Conservation (phyloP, 768 basidiomycete species). For the Auriscalpium vulgare region DNA sequence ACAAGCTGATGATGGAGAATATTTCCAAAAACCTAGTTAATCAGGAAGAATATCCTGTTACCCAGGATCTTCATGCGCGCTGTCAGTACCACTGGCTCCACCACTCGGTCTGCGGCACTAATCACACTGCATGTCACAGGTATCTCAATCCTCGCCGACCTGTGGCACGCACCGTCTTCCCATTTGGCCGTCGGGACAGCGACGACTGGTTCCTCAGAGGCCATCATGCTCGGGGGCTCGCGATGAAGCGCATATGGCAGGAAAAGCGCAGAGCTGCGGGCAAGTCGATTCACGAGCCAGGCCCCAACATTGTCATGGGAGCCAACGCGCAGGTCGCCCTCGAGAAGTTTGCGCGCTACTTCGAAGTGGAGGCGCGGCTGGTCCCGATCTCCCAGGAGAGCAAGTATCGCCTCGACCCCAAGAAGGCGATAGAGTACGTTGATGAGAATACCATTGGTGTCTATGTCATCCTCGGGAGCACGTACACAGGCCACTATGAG, state of each 20-base stretch:
- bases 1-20: constrained; percentile 56
- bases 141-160: constrained; percentile 51
- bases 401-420: constrained; percentile 71
- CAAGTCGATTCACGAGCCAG: constrained; percentile 60
- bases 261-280: constrained; percentile 54
- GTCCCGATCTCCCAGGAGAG: constrained; percentile 58
- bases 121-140: constrained; percentile 36
- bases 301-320: constrained; percentile 58
- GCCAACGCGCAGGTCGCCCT: constrained; percentile 65
- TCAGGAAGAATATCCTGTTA: constrained; percentile 61
- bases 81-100: background rate
- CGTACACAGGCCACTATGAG: constrained; percentile 56
- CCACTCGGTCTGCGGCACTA: constrained; percentile 17
- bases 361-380: constrained; percentile 55
- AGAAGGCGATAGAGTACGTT: constrained; percentile 53
- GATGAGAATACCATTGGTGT: constrained; percentile 70
- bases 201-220: constrained; percentile 64
- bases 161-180: constrained; percentile 56
- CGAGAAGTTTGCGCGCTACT: constrained; percentile 63
- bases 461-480: constrained; percentile 51
- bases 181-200: constrained; percentile 57
- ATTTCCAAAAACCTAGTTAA: constrained; percentile 62
- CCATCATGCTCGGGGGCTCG: constrained; percentile 69
- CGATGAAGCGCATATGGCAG: constrained; percentile 68
- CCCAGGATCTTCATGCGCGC: constrained; percentile 26